Conservation (phyloP, 495 filamentous ascomycete genomes). For the Talaromyces adpressus region DNA sequence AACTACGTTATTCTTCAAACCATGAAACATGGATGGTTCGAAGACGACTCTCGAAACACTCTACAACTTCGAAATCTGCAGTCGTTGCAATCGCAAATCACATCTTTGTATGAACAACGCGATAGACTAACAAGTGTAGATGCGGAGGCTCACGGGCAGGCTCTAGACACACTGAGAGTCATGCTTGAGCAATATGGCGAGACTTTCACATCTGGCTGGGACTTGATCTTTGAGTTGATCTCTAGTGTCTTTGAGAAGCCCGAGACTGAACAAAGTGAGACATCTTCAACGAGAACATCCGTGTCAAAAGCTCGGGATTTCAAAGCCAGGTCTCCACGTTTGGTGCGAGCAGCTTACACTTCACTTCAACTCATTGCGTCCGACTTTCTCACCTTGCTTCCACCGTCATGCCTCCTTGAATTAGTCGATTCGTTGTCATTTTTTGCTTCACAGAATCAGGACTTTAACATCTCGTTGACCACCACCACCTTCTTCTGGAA, state of each 20-base stretch:
- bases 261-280: constrained; percentile 13
- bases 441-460: constrained; percentile 80
- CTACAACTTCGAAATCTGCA: constrained; percentile 67
- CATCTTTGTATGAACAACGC: constrained; percentile 40
- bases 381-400: constrained; percentile 78
- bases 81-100: constrained; percentile 53
- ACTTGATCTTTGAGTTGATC: constrained; percentile 76
- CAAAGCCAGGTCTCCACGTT: constrained; percentile 57
- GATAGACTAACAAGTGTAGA: constrained; percentile 39
- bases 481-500: constrained; percentile 94
- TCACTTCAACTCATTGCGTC: constrained; percentile 90
- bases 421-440: constrained; percentile 82
- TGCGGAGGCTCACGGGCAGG: constrained; percentile 73
- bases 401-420: constrained; percentile 68
- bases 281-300: constrained; percentile 6
- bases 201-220: constrained; percentile 73
- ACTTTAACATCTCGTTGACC: constrained; percentile 92
- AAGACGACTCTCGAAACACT: constrained; percentile 29
- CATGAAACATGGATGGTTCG: constrained; percentile 26
- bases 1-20: constrained; percentile 60
- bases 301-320: constrained; percentile 19
- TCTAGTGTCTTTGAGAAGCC: constrained; percentile 65
- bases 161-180: constrained; percentile 71
- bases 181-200: constrained; percentile 89
- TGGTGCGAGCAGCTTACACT: constrained; percentile 78